Evolutionary conservation across 106 monocot species (phyloP), one percentile per base, ranked within the genome.

Genomic region (Dendrobium nobile): DNA sequence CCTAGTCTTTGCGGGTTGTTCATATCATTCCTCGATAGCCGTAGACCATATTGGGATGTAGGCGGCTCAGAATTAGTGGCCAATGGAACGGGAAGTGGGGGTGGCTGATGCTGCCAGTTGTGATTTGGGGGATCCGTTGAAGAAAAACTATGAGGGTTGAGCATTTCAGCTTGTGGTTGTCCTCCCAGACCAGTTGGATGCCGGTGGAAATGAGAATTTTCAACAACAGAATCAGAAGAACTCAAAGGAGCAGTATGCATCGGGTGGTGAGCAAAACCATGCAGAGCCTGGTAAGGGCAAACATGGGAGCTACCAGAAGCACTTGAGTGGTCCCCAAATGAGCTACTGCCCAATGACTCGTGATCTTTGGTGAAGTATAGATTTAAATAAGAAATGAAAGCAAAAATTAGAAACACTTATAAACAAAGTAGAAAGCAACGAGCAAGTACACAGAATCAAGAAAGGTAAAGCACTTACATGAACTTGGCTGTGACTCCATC

Each of bases 281-380:
- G 84, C 33, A 87, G 73, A 47, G 89, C 86, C 28, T 84, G 45
- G 86, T 87, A 89, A 9, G 89, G 89, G 75, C 89, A 89, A 13
- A 78, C 75, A 78, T 82, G 89, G n/a, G 82, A 42, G 65, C 80
- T 85, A 42, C 40, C 73, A 37, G 85, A 81, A 76, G 83, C 55
- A 68, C 79, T 86, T 47, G 83, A 78, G 70, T 77, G 83, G 24
- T 87, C 87, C 81, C 87, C 84, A 22, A 82, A 87, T 82, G 79
- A 56, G 20, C 44, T 72, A 18, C 58, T 80, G 22, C 86, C 78
- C 79, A 84, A 70, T 22, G 84, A 73, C 59, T 89, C 89, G 59
- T 89, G 86, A 87, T 84, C 86, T 89, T 73, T 77, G 13, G n/a
- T 10, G 33, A 47, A 10, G 51, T 51, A 51, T 51, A 13, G 51